These are phyloP conservation scores for Elsinoe arachidis DNA, from an alignment of 2,329 filamentous ascomycete species.

Conservation along the genomic window DNA sequence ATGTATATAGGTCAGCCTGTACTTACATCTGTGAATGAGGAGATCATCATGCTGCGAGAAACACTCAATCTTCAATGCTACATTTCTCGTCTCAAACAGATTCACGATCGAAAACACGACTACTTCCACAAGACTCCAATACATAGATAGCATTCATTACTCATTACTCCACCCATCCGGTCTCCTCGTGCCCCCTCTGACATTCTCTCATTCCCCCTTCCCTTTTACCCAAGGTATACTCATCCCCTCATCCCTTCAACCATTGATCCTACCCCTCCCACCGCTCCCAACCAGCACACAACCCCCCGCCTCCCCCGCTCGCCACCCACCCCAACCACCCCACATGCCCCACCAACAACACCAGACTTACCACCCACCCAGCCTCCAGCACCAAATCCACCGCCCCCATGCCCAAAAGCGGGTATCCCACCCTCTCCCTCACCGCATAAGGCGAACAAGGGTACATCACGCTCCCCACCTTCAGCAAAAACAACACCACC, in stretches of 20 bases:
- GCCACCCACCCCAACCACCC: neutral
- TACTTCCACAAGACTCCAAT: too few relatives aligned
- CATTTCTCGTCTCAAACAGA: too few relatives aligned
- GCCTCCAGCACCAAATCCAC: constrained; percentile 6
- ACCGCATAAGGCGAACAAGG: constrained; percentile 65
- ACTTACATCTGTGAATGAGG: too few relatives aligned
- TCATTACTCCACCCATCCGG: too few relatives aligned
- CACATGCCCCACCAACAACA: constrained; percentile 5
- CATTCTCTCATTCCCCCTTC: neutral
- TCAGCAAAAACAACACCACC: constrained; percentile 57
- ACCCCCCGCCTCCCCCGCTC: neutral
- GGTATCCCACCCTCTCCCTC: constrained; percentile 56
- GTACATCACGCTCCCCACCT: constrained; percentile 55
- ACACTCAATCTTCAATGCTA: too few relatives aligned
- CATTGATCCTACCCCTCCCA: neutral
- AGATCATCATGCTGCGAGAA: too few relatives aligned
- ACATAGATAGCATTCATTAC: too few relatives aligned
- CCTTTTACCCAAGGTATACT: neutral
- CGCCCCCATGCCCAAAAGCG: constrained; percentile 59
- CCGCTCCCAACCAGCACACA: neutral
- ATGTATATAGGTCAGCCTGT: too few relatives aligned
- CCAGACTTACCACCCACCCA: constrained; percentile 25
- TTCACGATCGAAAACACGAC: too few relatives aligned
- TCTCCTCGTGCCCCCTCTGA: neutral
- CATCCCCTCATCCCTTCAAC: neutral